Evolutionary conservation across 176 grass and related monocot species (phyloP).

Genomic region (Carex cristatella): DNA sequence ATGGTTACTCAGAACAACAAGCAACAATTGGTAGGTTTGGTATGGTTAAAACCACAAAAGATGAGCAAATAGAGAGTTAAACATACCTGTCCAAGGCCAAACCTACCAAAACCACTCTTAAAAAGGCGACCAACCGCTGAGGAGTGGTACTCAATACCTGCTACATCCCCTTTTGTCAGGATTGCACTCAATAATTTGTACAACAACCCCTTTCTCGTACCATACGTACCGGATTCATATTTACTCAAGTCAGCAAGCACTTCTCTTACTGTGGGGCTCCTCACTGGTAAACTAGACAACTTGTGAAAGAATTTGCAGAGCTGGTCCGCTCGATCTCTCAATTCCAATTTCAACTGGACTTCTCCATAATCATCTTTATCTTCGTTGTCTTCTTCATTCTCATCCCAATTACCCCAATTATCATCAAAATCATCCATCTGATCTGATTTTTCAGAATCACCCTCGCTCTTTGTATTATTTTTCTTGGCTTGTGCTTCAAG

Average conservation of each 20-base stretch:
- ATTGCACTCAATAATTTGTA: conserved; percentile 81
- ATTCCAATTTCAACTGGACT: conserved; percentile 88
- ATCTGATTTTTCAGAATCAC: conserved; percentile 32
- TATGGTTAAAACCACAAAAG: neutral
- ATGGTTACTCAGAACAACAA: neutral
- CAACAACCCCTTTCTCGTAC: conserved; percentile 67
- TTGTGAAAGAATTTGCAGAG: conserved; percentile 83
- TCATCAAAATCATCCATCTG: conserved; percentile 87
- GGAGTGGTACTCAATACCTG: conserved; percentile 82
- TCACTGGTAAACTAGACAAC: conserved; percentile 69
- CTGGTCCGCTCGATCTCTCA: conserved; percentile 85
- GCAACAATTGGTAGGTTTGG: neutral
- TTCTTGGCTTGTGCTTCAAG: conserved; percentile 54
- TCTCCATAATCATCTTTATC: conserved; percentile 57
- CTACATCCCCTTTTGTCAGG: conserved; percentile 56
- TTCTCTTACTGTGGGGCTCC: conserved; percentile 68
- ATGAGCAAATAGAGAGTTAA: neutral
- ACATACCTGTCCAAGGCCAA: conserved; percentile 84
- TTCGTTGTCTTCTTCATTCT: conserved; percentile 53
- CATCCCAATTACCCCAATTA: conserved; percentile 89
- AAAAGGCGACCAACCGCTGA: conserved; percentile 83
- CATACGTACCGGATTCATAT: conserved; percentile 61
- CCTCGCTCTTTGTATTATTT: conserved; percentile 35
- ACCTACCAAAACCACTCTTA: conserved; percentile 90
- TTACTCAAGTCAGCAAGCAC: conserved; percentile 51